Conservation (phyloP, 2,329 filamentous ascomycete genomes). For the Mycosphaerella arachidis region DNA sequence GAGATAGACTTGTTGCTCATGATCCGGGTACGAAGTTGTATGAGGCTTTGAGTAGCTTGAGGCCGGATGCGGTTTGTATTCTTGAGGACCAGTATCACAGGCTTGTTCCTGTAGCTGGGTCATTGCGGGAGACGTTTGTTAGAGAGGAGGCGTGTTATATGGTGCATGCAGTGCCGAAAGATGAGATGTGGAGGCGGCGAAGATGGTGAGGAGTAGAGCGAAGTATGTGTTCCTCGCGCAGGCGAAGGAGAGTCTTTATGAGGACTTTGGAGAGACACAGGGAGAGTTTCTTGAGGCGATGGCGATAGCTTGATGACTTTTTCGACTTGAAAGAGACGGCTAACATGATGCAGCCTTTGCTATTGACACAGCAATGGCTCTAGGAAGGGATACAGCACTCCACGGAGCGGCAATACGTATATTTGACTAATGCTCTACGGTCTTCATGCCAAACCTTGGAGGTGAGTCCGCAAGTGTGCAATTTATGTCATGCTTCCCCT, state of each 20-base stretch:
- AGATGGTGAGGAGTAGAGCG: neutral
- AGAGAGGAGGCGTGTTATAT: neutral
- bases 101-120: neutral
- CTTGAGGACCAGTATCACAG: neutral
- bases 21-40: neutral
- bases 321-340: neutral
- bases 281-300: neutral
- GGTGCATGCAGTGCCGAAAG: neutral
- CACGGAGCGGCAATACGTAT: neutral
- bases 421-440: neutral
- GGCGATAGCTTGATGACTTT: neutral
- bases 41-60: neutral
- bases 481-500: neutral
- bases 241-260: neutral
- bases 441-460: neutral
- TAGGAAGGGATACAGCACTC: neutral
- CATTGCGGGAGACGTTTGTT: neutral
- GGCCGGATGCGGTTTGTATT: neutral
- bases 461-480: neutral
- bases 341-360: neutral
- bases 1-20: neutral
- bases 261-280: neutral
- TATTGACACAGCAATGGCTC: neutral
- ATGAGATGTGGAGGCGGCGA: neutral
- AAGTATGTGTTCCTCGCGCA: neutral